Percentiles rank a stretch among this genome's conserved stretches.
phyloP scores from a whole-genome alignment of 2,329 filamentous ascomycete genomes.

The Cytospora mali region DNA sequence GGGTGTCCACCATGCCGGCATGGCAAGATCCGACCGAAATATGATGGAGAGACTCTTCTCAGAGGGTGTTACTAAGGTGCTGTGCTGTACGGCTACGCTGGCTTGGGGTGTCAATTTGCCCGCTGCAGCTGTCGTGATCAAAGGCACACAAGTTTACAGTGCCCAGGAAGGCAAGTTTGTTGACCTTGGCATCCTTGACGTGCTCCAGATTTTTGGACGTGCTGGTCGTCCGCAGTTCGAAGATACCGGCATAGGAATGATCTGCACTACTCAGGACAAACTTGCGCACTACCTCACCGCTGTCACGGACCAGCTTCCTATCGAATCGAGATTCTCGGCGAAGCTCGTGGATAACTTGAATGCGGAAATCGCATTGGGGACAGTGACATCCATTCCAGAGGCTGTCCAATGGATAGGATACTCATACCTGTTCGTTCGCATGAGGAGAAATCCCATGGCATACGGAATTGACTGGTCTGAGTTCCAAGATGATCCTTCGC shows the following conservation, averaged over 20 bases:
- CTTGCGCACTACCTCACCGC: slow-evolving; percentile 88
- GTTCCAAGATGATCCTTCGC: slow-evolving; percentile 80
- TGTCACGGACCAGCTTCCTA: slow-evolving; percentile 93
- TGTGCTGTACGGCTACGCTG: slow-evolving; percentile 96
- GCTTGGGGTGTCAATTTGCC: slow-evolving; percentile 99
- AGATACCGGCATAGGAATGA: slow-evolving; percentile 96
- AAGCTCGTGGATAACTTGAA: slow-evolving; percentile 97
- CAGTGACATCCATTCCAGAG: slow-evolving; percentile 91
- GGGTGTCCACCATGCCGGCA: slow-evolving; percentile 94
- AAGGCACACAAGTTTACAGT: slow-evolving; percentile 96
- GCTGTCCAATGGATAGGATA: slow-evolving; percentile 98
- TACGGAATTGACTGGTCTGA: slow-evolving; percentile 97
- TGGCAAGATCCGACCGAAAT: slow-evolving; percentile 92
- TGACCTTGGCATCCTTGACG: slow-evolving; percentile 93
- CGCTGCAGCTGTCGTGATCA: slow-evolving; percentile 95
- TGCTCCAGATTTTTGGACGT: slow-evolving; percentile 97
- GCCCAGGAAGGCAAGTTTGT: slow-evolving; percentile 96
- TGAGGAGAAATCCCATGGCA: slow-evolving; percentile 86
- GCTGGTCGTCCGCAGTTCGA: slow-evolving; percentile 97
- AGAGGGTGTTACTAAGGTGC: slow-evolving; percentile 91
- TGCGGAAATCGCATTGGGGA: slow-evolving; percentile 89
- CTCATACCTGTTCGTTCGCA: slow-evolving; percentile 95
- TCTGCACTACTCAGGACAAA: slow-evolving; percentile 95
- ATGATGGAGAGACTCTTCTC: slow-evolving; percentile 91
- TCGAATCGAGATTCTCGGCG: slow-evolving; percentile 93